These are phyloP conservation scores for Aspergillus melleus DNA, from an alignment of 2,329 filamentous ascomycete genomes.

Conservation along the genomic window DNA sequence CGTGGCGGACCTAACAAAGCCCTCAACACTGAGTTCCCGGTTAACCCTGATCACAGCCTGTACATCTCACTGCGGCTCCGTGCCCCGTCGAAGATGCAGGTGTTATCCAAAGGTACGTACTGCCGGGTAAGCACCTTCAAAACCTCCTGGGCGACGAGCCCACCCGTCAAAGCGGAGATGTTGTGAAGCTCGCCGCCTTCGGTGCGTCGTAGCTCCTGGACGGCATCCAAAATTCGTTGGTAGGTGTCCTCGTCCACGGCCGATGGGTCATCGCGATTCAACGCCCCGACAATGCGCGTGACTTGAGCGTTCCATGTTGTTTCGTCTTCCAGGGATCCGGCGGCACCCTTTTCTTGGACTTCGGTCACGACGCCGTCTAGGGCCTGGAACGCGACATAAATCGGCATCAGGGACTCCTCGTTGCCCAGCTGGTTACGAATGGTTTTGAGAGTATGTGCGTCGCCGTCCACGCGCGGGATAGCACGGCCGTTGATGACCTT, in stretches of 20 bases:
- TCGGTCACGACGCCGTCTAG: conserved; percentile 51
- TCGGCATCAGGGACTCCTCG: conserved; percentile 62
- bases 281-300: conserved; percentile 27
- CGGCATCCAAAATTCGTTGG: conserved; percentile 54
- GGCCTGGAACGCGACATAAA: conserved; percentile 66
- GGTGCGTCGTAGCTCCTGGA: conserved; percentile 71
- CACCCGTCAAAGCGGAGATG: conserved; percentile 80
- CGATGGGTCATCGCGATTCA: conserved; percentile 44
- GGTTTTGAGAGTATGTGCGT: conserved; percentile 43
- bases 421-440: conserved; percentile 42
- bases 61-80: conserved; percentile 56
- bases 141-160: conserved; percentile 93
- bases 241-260: conserved; percentile 51
- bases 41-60: conserved; percentile 37
- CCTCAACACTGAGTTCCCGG: not conserved
- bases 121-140: conserved; percentile 77
- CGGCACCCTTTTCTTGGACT: conserved; percentile 48
- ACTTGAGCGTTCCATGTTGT: conserved; percentile 33
- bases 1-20: not conserved
- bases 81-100: conserved; percentile 63
- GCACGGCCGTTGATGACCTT: conserved; percentile 73
- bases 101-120: conserved; percentile 65
- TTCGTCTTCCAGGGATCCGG: conserved; percentile 33
- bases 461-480: conserved; percentile 52
- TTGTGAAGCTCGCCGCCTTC: conserved; percentile 89